Percentiles rank a stretch among this genome's conserved stretches.
These are phyloP conservation scores for Botrytis elliptica DNA, from an alignment of 2,329 filamentous ascomycete genomes.

Conservation along the genomic window DNA sequence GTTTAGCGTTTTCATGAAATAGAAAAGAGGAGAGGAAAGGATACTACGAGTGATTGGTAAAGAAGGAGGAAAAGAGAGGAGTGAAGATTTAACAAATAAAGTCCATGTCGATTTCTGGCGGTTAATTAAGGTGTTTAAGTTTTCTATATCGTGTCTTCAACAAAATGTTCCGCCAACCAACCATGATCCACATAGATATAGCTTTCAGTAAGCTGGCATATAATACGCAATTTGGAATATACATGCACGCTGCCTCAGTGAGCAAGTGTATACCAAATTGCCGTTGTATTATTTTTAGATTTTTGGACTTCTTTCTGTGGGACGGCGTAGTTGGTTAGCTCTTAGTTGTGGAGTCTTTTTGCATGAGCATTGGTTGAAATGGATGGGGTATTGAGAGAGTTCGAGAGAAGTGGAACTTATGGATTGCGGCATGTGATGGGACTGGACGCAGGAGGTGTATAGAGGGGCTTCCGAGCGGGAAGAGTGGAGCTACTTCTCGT, in stretches of 20 bases:
- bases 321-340: too few species aligned
- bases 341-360: not conserved
- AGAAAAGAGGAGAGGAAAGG: too few species aligned
- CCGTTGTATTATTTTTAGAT: not conserved
- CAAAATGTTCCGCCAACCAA: too few species aligned
- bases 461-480: not conserved
- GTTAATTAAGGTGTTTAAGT: not conserved
- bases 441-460: not conserved
- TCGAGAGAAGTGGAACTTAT: not conserved
- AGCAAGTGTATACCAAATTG: not conserved
- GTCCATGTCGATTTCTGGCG: not conserved
- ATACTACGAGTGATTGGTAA: too few species aligned
- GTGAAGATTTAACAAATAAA: not conserved
- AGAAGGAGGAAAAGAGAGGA: too few species aligned
- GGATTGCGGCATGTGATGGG: not conserved
- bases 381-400: not conserved
- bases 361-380: not conserved
- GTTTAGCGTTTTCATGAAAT: not conserved
- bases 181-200: not conserved
- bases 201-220: too few species aligned
- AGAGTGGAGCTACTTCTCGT: not conserved
- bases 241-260: not conserved
- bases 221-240: rapidly evolving
- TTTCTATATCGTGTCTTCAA: not conserved
- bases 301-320: not conserved